These are phyloP conservation scores for Cinchona pubescens DNA, from an alignment of 257 asterid species.

Conservation along the genomic window DNA sequence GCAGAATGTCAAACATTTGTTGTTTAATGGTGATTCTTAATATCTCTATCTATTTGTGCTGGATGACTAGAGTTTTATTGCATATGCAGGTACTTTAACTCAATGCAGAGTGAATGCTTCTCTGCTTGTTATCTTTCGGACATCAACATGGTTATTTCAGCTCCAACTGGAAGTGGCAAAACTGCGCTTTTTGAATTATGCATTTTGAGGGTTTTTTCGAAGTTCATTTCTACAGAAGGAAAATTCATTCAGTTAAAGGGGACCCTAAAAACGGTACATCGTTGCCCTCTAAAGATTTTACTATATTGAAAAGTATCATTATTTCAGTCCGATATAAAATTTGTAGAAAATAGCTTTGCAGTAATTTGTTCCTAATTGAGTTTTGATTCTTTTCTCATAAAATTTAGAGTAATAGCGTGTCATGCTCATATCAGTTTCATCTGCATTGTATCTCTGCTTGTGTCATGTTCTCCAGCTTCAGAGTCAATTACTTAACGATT, in stretches of 20 bases:
- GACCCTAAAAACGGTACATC: constrained; percentile 84
- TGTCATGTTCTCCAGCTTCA: not conserved
- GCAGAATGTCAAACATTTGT: not conserved
- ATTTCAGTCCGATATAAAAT: not conserved
- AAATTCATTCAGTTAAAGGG: constrained; percentile 62
- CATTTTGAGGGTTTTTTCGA: constrained; percentile 91
- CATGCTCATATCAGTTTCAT: not conserved
- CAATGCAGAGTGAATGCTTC: constrained; percentile 96
- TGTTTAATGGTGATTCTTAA: not conserved
- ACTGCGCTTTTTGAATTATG: constrained; percentile 93
- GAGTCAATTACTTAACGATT: not conserved
- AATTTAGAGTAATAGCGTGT: not conserved
- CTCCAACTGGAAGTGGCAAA: constrained; percentile 99
- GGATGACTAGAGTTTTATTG: constrained; percentile 2
- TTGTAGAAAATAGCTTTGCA: not conserved
- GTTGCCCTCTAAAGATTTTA: constrained; percentile 22
- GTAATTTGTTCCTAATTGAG: not conserved
- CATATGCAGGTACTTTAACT: constrained; percentile 74
- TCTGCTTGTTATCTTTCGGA: constrained; percentile 77
- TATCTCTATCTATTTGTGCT: not conserved
- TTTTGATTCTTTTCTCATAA: not conserved
- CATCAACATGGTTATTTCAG: constrained; percentile 91
- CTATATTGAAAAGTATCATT: not conserved
- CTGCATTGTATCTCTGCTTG: not conserved
- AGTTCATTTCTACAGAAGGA: constrained; percentile 63